Evolutionary conservation across 805 yeast species (phyloP).

Genomic region (Candida pini): DNA sequence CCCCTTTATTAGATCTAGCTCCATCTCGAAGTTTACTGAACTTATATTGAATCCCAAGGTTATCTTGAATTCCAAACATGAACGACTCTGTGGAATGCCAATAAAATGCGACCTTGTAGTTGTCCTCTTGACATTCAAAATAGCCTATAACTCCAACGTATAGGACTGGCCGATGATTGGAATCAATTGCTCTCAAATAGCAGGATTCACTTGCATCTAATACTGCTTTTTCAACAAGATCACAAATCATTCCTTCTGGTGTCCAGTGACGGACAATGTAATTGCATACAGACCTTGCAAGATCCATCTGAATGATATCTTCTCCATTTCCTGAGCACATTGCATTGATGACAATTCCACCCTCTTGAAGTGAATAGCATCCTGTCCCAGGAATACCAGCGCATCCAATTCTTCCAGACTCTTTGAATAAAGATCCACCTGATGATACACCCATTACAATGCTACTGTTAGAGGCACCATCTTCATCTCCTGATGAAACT

Average conservation of each 20-base stretch:
- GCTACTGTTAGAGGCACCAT: too few relatives aligned
- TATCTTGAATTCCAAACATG: slow-evolving; percentile 13
- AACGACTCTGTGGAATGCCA: slow-evolving; percentile 25
- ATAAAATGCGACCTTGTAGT: slow-evolving; percentile 11
- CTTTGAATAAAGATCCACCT: slow-evolving; percentile 48
- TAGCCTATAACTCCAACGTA: slow-evolving; percentile 25
- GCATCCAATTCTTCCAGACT: slow-evolving; percentile 48
- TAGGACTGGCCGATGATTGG: slow-evolving; percentile 4
- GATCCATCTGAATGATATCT: slow-evolving; percentile 40
- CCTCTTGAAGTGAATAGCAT: slow-evolving; percentile 20
- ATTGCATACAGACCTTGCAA: slow-evolving; percentile 31
- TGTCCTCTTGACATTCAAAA: slow-evolving; percentile 6
- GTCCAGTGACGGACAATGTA: slow-evolving; percentile 7
- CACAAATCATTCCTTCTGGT: slow-evolving; percentile 10
- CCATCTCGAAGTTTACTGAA: slow-evolving; percentile 11
- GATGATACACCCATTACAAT: slow-evolving; percentile 37
- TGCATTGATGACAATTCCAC: slow-evolving; percentile 17
- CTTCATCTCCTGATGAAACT: slow-evolving; percentile 5
- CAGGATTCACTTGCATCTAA: slow-evolving; percentile 5
- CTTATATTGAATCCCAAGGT: slow-evolving; percentile 1
- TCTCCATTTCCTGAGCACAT: slow-evolving; percentile 56
- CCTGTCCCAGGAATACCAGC: slow-evolving; percentile 48
- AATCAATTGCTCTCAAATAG: slow-evolving; percentile 17
- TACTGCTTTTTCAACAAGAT: slow-evolving; percentile 14
- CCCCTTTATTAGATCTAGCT: slow-evolving; percentile 5